phyloP scores from a whole-genome alignment of 2,329 filamentous ascomycete genomes.

The Trichoderma hamatum region DNA sequence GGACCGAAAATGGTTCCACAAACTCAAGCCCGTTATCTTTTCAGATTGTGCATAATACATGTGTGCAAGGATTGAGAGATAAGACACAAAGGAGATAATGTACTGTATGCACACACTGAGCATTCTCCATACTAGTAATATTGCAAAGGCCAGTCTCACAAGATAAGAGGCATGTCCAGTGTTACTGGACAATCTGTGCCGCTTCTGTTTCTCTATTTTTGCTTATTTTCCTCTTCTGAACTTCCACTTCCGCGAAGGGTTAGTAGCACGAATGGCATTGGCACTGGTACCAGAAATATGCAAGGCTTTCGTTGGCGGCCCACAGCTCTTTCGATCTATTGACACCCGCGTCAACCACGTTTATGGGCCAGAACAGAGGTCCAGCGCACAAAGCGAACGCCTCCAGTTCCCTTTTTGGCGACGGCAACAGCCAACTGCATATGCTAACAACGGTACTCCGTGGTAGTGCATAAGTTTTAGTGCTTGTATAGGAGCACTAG shows the following conservation, averaged over 20 bases:
- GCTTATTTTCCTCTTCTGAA: not conserved
- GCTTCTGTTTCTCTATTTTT: not conserved
- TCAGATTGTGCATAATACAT: not conserved
- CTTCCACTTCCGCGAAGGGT: not conserved
- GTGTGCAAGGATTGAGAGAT: not conserved
- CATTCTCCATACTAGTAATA: not conserved
- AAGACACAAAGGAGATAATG: not conserved
- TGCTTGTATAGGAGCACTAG: not conserved
- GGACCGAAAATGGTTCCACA: constrained; percentile 1
- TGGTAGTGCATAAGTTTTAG: not conserved
- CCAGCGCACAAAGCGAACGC: not conserved
- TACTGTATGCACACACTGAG: not conserved
- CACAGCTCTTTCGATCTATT: constrained; percentile 12
- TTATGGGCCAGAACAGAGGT: not conserved
- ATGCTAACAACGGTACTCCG: not conserved
- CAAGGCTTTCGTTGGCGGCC: not conserved
- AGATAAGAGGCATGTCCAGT: not conserved
- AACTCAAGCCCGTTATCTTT: not conserved
- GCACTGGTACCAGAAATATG: not conserved
- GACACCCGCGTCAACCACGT: constrained; percentile 14
- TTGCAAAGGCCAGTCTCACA: not conserved
- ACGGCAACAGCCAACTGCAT: constrained; percentile 2
- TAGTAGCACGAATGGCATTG: not conserved
- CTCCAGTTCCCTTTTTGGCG: constrained; percentile 9
- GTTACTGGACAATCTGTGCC: not conserved